phyloP scores from a whole-genome alignment of 176 grass and related monocot species.

The Musa acuminata region DNA sequence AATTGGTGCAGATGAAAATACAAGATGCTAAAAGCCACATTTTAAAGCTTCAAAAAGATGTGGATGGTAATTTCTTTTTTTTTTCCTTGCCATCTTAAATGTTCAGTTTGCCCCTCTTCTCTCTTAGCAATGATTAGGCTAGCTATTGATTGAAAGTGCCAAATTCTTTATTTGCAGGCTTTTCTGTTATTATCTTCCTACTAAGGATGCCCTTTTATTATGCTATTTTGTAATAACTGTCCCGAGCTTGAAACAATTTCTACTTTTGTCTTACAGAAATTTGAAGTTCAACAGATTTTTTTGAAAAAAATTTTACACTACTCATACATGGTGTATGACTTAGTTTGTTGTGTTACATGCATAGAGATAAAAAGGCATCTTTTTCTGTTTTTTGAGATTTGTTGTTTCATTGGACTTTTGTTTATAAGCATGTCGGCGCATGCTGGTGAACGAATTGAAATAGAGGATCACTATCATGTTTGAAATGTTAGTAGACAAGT shows the following conservation, averaged over 20 bases:
- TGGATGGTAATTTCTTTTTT: slow-evolving; percentile 46
- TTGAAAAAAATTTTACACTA: neutral
- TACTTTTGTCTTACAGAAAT: neutral
- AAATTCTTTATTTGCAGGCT: neutral
- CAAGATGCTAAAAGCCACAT: slow-evolving; percentile 49
- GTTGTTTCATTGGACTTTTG: no score
- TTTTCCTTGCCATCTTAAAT: neutral
- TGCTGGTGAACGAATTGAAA: no score
- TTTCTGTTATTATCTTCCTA: neutral
- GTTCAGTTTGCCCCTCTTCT: slow-evolving; percentile 15
- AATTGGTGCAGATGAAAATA: slow-evolving; percentile 73
- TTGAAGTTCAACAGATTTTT: neutral
- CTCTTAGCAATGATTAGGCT: neutral
- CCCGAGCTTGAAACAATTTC: neutral
- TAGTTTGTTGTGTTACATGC: no score
- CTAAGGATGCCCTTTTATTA: neutral
- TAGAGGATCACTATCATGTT: no score
- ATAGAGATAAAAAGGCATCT: no score
- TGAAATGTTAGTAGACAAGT: no score
- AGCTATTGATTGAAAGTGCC: neutral
- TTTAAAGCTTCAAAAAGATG: slow-evolving; percentile 66
- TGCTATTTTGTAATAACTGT: neutral
- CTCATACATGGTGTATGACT: neutral
- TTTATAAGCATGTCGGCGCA: no score
- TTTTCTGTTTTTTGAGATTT: no score